Evolutionary conservation across 83 land plant genomes (phyloP), one percentile per base, ranked within the genome.

Genomic region (Diphasiastrum complanatum): DNA sequence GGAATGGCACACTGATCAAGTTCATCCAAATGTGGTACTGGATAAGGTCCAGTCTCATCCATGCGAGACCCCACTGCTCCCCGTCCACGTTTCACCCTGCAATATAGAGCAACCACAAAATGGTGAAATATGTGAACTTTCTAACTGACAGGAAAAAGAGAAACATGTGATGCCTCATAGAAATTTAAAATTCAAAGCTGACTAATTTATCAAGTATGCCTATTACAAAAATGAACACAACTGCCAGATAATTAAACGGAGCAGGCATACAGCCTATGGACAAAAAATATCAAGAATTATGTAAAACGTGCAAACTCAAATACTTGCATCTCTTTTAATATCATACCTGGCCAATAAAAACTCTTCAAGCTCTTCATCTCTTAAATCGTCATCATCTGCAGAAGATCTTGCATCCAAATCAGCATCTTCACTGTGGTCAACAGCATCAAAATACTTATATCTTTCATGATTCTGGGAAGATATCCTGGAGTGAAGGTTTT

Each of bases 11-110:
- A 33, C 0, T 65, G 33, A 22, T 25, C 28, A 28, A 25, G 56
- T 27, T 18, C 43, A 0, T 1, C 45, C n/a, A 41, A 0, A 16
- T 28, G 14, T 30, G 56, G 23, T 18, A 36, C n/a, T 51, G 75
- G 82, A 53, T 83, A 91, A 14, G 96, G 91, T 32, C 96, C 97
- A 18, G 91, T 40, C 78, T 91, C 97, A 74, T 91, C 97, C 91
- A 88, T 88, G 40, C 97, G 79, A 54, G 97, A 83, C 0, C 97
- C 97, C 53, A 91, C 67, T 25, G 83, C 76, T 64, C 97, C 97
- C 67, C 96, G 72, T 3, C 97, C 97, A 33, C 91, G 82, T 65
- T 91, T 91, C 28, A 41, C 70, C 75, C 97, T 90, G 80, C 33
- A 51, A 10, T 0, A 40, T 33, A 43, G 8, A 8, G 40, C 46